Conservation (phyloP, 768 basidiomycete genomes). For the Clitopilus passeckerianus region DNA sequence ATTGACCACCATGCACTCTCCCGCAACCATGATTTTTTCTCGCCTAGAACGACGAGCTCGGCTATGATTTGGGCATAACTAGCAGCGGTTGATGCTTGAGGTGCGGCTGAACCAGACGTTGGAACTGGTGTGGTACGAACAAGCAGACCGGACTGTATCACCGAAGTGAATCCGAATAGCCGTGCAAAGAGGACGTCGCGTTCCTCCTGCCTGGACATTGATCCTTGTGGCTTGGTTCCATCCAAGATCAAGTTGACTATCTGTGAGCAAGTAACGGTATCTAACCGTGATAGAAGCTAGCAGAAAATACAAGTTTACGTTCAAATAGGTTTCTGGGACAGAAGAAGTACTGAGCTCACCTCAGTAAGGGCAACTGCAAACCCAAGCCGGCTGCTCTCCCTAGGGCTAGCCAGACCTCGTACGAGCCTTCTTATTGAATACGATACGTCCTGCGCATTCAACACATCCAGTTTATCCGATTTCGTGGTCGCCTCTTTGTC, state of each 20-base stretch:
- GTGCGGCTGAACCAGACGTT: conserved; percentile 46
- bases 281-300: conserved; percentile 74
- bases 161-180: conserved; percentile 81
- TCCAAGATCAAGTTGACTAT: conserved; percentile 74
- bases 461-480: conserved; percentile 48
- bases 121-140: conserved; percentile 54
- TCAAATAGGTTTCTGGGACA: background rate
- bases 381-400: conserved; percentile 90
- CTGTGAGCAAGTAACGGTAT: conserved; percentile 73
- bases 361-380: conserved; percentile 96
- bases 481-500: conserved; percentile 37
- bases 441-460: conserved; percentile 87
- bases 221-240: conserved; percentile 63
- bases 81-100: conserved; percentile 49
- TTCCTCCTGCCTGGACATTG: conserved; percentile 88
- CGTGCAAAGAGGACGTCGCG: conserved; percentile 90
- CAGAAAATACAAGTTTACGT: background rate
- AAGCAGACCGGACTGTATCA: conserved; percentile 83
- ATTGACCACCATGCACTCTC: conserved; percentile 91
- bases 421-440: conserved; percentile 88
- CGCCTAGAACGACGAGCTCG: conserved; percentile 64
- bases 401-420: conserved; percentile 84
- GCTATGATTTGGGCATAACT: conserved; percentile 56
- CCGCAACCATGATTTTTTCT: conserved; percentile 84
- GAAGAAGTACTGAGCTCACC: conserved; percentile 37